Percentiles rank a stretch among this genome's conserved stretches.
Conservation (phyloP, 139 green algal species). For the Klebsormidium nitens region DNA sequence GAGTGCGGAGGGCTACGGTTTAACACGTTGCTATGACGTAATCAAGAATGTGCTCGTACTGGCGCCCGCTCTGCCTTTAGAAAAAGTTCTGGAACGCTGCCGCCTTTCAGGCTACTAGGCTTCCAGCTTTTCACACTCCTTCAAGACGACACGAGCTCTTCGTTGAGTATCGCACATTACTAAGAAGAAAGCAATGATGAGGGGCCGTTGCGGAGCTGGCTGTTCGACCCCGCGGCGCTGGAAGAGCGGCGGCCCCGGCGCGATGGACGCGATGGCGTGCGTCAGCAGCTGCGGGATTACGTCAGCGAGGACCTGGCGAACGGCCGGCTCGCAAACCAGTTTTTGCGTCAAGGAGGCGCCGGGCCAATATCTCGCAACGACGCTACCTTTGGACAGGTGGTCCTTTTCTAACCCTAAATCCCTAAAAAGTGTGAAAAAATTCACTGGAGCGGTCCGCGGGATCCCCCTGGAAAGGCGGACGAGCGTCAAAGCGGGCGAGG, state of each 20-base stretch:
- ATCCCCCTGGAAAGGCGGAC: not conserved
- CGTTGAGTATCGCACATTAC: too few species aligned
- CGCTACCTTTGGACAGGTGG: too few species aligned
- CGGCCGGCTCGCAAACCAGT: conserved; percentile 35
- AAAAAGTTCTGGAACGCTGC: too few species aligned
- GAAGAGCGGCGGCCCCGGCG: conserved; percentile 46
- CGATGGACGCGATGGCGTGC: conserved; percentile 42
- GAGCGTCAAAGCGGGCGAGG: not conserved
- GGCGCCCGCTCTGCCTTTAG: too few species aligned
- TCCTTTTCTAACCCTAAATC: too few species aligned
- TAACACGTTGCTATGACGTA: conserved; percentile 61
- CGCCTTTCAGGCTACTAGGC: too few species aligned
- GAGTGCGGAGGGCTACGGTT: conserved; percentile 68
- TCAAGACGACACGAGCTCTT: too few species aligned
- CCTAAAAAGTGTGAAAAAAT: too few species aligned
- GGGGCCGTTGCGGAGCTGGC: conserved; percentile 32
- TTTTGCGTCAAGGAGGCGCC: too few species aligned
- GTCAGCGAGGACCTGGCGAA: conserved; percentile 46
- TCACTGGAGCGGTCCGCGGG: not conserved
- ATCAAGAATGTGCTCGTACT: too few species aligned
- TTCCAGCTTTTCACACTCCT: too few species aligned
- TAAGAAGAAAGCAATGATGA: conserved; percentile 56
- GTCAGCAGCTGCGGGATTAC: conserved; percentile 43
- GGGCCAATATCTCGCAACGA: too few species aligned
- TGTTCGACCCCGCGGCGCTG: conserved; percentile 46